These are phyloP conservation scores for Rhododendron henanense DNA, from an alignment of 148 eudicot species.

Conservation along the genomic window DNA sequence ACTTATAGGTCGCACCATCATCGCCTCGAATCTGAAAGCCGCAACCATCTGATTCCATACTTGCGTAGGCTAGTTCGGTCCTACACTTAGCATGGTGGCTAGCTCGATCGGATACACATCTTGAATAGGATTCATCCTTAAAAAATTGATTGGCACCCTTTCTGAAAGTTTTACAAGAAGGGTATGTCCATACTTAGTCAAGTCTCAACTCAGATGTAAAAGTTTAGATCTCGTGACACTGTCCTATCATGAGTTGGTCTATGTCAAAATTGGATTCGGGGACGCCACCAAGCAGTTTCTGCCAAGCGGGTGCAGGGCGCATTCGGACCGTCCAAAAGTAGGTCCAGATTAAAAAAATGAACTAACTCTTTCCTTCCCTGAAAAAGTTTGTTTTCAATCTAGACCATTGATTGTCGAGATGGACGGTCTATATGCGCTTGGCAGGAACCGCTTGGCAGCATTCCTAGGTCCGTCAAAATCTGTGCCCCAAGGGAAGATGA, in stretches of 20 bases:
- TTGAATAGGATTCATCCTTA: neutral
- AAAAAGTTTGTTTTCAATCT: too few species aligned
- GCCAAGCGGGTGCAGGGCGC: too few species aligned
- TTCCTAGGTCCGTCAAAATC: neutral
- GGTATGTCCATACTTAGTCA: neutral
- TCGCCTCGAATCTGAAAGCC: neutral
- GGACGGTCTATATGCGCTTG: too few species aligned
- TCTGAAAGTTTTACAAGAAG: neutral
- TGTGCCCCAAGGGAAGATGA: neutral
- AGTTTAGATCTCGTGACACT: neutral
- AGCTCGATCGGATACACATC: neutral
- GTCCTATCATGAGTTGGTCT: too few species aligned
- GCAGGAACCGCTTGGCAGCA: too few species aligned
- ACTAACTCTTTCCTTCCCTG: too few species aligned
- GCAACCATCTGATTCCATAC: neutral
- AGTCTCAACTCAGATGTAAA: neutral
- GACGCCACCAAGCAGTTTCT: too few species aligned
- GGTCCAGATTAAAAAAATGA: too few species aligned
- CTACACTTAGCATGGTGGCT: neutral
- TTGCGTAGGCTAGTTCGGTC: neutral
- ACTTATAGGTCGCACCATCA: neutral
- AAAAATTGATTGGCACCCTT: neutral
- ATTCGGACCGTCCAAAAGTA: too few species aligned
- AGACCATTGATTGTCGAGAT: too few species aligned
- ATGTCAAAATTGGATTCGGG: too few species aligned